Evolutionary conservation across 768 basidiomycete species (phyloP).

Genomic region (Trametes villosa): DNA sequence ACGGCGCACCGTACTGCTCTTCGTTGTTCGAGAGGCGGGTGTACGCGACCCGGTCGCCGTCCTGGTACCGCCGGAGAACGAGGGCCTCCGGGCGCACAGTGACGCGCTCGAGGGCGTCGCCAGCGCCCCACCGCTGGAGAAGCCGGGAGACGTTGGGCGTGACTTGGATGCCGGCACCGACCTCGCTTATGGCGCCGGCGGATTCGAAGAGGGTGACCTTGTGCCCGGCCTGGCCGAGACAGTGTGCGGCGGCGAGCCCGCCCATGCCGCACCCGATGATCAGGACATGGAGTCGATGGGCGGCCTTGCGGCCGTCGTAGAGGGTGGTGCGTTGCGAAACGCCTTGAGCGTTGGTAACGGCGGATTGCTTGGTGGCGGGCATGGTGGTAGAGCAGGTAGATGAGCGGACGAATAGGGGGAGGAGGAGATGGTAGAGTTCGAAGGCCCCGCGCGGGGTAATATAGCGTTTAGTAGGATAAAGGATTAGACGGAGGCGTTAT

Average conservation of each 20-base stretch:
- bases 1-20: conserved; percentile 42
- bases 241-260: conserved; percentile 45
- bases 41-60: conserved; percentile 43
- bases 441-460: conserved; percentile 6
- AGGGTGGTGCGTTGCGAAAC: conserved; percentile 25
- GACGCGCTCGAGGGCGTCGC: conserved; percentile 33
- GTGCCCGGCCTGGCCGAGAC: conserved; percentile 46
- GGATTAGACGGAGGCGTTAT: conserved; percentile 15
- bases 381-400: conserved; percentile 4
- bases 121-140: conserved; percentile 44
- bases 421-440: not conserved
- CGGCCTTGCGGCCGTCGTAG: conserved; percentile 37
- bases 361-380: conserved; percentile 7
- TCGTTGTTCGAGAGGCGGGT: conserved; percentile 40
- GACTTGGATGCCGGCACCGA: conserved; percentile 49
- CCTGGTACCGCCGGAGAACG: conserved; percentile 42
- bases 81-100: conserved; percentile 44
- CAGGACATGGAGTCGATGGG: conserved; percentile 41
- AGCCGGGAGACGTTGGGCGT: conserved; percentile 45
- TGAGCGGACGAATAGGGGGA: not conserved
- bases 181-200: conserved; percentile 43
- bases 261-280: conserved; percentile 48
- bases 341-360: conserved; percentile 21
- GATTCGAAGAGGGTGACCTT: conserved; percentile 44
- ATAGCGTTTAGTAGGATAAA: conserved; percentile 15